Evolutionary conservation across 257 asterid species (phyloP), one percentile per base, ranked within the genome.

Genomic region (Solanum commersonii): DNA sequence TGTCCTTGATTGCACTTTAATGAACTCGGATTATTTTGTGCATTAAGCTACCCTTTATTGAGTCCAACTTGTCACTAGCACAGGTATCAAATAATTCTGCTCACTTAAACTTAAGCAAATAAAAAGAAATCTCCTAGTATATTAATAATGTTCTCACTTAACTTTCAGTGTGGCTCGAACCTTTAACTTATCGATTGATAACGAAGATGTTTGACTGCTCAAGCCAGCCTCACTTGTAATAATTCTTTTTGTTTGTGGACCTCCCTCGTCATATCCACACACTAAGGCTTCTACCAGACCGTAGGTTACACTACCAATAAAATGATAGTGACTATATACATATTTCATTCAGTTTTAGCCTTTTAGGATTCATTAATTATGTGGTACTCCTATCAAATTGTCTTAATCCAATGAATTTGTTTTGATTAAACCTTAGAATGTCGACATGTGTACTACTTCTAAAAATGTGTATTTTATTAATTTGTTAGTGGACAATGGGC

Each of bases 401-500:
- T 81, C 63, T 46, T 16, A 81, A 81, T 81, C 27, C 70, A 81
- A 27, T 81, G 85, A 16, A 10, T 33, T 81, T 29, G 12, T 33
- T 46, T 81, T 46, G 1, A 20, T 27, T 81, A 2, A 46, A 16
- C 68, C 68, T 81, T 81, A 46, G 27, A 81, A 46, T 81, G 85
- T 81, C 0, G 85, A 46, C 85, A 10, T 2, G 85, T 81, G 85
- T 81, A 46, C 6, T 27, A 25, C 38, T 14, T 40, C 31, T 14
- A 23, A 63, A 63, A 49, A 18, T 81, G 85, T 82, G 29, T 44
- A 82, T 49, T 82, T 82, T 82, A 82, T 82, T 82, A 49, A 3
- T 46, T 81, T 49, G 85, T 31, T 49, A 49, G 85, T 82, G 85
- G 85, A 59, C 70, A 82, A 18, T 82, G 29, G 67, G 42, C 31